Evolutionary conservation across 106 monocot species (phyloP), one percentile per base, ranked within the genome.

Genomic region (Platanthera zijinensis): DNA sequence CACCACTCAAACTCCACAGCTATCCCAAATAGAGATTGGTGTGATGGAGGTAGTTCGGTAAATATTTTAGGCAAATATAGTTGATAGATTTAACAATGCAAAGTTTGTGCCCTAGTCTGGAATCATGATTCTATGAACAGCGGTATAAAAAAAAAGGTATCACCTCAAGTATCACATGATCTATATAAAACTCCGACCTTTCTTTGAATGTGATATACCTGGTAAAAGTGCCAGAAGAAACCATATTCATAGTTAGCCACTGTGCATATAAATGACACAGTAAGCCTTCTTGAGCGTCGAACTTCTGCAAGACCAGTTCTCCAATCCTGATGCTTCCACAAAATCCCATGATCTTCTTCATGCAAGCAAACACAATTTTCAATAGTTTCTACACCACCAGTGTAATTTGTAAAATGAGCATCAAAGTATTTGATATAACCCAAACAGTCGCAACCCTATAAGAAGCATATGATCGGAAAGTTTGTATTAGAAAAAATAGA

Each of bases 261-360:
- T 45, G 95, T 95, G 68, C 95, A 95, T 77, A 95, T 92, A 76
- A 92, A 95, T 25, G 95, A 95, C 21, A 95, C 95, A 32, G 86
- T 83, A 71, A 95, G 86, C 79, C 95, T 87, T 78, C 95, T 90
- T 14, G 95, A 95, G 17, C 95, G 77, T 49, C 95, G 82, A 64
- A 95, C 95, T 86, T 95, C 95, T 69, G 95, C 92, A 70, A 95
- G 79, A 7, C 95, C 95, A 54, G 95, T 89, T 86, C 95, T 85
- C 95, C 95, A 95, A 78, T 95, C 95, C 76, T 95, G 95, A 83
- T 95, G 95, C 79, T 95, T 95, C 95, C 95, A 92, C 76, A 95
- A 73, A 52, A 95, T 92, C 21, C 95, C 95, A 71, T 89, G 84
- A 74, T 95, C 95, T 74, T 95, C 95, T 82, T 95, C 95, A 78